These are phyloP conservation scores for Neurospora cerealis DNA, from an alignment of 495 filamentous ascomycete species.

Conservation along the genomic window DNA sequence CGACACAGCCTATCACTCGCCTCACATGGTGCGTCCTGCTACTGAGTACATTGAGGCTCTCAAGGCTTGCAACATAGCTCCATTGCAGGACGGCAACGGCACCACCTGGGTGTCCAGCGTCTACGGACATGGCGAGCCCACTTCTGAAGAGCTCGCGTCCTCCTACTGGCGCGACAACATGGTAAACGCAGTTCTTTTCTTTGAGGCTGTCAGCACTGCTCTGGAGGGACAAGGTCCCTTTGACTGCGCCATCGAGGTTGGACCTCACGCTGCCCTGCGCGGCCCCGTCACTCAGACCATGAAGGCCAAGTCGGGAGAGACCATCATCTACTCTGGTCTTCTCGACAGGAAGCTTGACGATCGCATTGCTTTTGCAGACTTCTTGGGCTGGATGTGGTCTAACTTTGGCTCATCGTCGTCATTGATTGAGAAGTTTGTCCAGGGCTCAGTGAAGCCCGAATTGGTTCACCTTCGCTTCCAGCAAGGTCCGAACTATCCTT, in stretches of 20 bases:
- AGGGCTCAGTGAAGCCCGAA: constrained; percentile 21
- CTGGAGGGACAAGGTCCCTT: constrained; percentile 25
- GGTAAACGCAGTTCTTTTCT: constrained; percentile 46
- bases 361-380: constrained; percentile 31
- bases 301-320: constrained; percentile 11
- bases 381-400: constrained; percentile 42
- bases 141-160: constrained; percentile 13
- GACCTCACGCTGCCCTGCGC: constrained; percentile 46
- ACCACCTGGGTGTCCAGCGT: constrained; percentile 31
- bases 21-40: constrained; percentile 41
- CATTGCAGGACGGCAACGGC: constrained; percentile 10
- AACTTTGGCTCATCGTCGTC: constrained; percentile 18
- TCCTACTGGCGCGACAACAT: constrained; percentile 52
- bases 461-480: constrained; percentile 15
- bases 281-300: constrained; percentile 36
- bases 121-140: constrained; percentile 18
- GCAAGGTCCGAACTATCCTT: constrained; percentile 35
- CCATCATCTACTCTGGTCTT: constrained; percentile 30
- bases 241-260: constrained; percentile 43
- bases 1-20: constrained; percentile 53
- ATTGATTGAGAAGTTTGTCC: constrained; percentile 25
- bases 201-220: constrained; percentile 37
- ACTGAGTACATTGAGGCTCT: constrained; percentile 30
- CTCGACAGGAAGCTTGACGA: constrained; percentile 30
- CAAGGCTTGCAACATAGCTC: constrained; percentile 13